phyloP scores from a whole-genome alignment of 1,139 yeast species.

The Saccharomyces hybrid region DNA sequence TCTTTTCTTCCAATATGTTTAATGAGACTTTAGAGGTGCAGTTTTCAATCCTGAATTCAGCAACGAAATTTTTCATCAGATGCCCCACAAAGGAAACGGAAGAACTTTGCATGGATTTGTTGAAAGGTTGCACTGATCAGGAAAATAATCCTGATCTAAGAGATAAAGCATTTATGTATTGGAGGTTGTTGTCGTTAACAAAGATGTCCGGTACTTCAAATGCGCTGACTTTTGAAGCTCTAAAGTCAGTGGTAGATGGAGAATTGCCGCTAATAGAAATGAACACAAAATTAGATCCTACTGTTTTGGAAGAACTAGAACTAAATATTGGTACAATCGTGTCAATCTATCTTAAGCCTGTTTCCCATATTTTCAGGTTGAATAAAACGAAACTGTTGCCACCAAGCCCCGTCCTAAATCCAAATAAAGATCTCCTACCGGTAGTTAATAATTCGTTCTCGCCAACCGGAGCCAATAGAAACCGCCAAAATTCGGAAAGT shows the following conservation, averaged over 20 bases:
- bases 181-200: conserved; percentile 62
- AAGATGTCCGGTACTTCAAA: conserved; percentile 9
- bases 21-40: conserved; percentile 60
- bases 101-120: conserved; percentile 46
- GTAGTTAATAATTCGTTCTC: conserved; percentile 9
- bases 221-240: conserved; percentile 15
- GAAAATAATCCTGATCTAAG: conserved; percentile 74
- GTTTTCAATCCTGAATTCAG: conserved; percentile 63
- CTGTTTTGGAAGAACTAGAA: conserved; percentile 70
- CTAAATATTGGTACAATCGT: conserved; percentile 76
- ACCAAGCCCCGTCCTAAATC: conserved; percentile 53
- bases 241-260: conserved; percentile 50
- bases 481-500: conserved; percentile 1
- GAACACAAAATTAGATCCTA: conserved; percentile 64
- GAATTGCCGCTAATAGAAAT: conserved; percentile 59
- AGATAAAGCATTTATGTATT: conserved; percentile 78
- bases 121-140: conserved; percentile 70
- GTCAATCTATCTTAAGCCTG: conserved; percentile 77
- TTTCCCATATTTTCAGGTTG: conserved; percentile 65
- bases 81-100: conserved; percentile 50
- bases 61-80: conserved; percentile 58
- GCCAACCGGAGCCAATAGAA: not conserved
- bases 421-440: conserved; percentile 14
- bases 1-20: conserved; percentile 31
- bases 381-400: conserved; percentile 50